Conservation (phyloP, 202 grass and related monocot species). For the Carex sylvatica region DNA sequence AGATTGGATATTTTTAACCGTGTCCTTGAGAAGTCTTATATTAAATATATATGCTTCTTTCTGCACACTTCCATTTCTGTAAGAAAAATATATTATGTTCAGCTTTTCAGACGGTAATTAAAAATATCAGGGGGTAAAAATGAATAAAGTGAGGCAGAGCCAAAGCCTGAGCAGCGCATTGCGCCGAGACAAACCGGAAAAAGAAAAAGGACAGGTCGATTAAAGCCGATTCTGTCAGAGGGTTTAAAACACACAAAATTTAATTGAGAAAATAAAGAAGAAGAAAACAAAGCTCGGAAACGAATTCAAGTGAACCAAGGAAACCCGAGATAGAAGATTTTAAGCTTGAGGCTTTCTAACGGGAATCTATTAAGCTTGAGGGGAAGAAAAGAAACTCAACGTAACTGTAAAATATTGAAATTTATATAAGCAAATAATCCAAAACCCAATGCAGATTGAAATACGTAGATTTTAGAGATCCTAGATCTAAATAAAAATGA, state of each 20-base stretch:
- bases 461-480: not conserved
- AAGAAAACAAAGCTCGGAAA: not conserved
- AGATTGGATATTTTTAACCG: not conserved
- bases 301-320: not conserved
- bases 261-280: not conserved
- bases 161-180: not conserved
- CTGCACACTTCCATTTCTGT: conserved; percentile 1
- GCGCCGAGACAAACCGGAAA: conserved; percentile 12
- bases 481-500: conserved; percentile 9
- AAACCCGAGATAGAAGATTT: not conserved
- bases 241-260: not conserved
- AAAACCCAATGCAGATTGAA: conserved; percentile 20
- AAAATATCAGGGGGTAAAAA: not conserved
- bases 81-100: not conserved
- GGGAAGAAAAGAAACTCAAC: not conserved
- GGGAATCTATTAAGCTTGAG: not conserved
- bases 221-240: conserved; percentile 25
- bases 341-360: not conserved
- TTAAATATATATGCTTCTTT: not conserved
- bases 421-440: not conserved
- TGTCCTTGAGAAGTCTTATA: not conserved
- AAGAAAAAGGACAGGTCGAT: conserved; percentile 27
- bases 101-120: not conserved
- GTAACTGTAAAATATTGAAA: not conserved
- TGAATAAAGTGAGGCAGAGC: conserved; percentile 16